A percentile compares a stretch with the other conserved stretches of the same genome.
These are phyloP conservation scores for Suillus bovinus DNA, from an alignment of 768 basidiomycete genomes.

Conservation along the genomic window DNA sequence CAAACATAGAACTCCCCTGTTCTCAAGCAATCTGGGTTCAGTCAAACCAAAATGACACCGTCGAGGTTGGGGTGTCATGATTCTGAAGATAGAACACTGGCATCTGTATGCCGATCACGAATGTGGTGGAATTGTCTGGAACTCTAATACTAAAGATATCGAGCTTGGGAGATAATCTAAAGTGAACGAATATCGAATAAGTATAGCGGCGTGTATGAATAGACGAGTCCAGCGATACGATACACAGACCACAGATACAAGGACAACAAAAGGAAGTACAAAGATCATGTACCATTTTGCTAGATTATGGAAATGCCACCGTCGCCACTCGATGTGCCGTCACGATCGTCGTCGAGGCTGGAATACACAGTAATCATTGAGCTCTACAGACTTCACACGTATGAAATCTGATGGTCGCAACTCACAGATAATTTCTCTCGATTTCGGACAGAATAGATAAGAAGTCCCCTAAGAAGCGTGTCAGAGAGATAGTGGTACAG, in stretches of 20 bases:
- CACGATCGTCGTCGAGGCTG: constrained; percentile 71
- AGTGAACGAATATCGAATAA: constrained; percentile 13
- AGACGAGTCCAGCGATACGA: not conserved
- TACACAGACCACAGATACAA: constrained; percentile 5
- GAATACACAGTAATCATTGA: constrained; percentile 15
- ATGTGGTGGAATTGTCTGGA: not conserved
- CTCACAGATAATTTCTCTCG: constrained; percentile 84
- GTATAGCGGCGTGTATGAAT: constrained; percentile 1
- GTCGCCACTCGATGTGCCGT: constrained; percentile 59
- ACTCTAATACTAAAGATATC: constrained; percentile 16
- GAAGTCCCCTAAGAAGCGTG: constrained; percentile 74
- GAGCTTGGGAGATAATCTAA: constrained; percentile 10
- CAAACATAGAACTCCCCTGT: not conserved
- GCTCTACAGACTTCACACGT: constrained; percentile 12
- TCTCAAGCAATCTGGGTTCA: not conserved
- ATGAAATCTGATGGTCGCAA: constrained; percentile 15
- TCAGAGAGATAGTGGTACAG: constrained; percentile 6
- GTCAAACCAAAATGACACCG: not conserved
- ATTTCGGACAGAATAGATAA: constrained; percentile 89
- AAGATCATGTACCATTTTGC: not conserved
- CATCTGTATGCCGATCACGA: not conserved
- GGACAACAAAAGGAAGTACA: constrained; percentile 4
- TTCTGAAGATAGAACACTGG: not conserved
- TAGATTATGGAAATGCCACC: constrained; percentile 41
- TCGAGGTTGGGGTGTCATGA: not conserved